These are phyloP conservation scores for Marchantia paleacea DNA, from an alignment of 225 moss, liverwort and hornwort species.

Conservation along the genomic window DNA sequence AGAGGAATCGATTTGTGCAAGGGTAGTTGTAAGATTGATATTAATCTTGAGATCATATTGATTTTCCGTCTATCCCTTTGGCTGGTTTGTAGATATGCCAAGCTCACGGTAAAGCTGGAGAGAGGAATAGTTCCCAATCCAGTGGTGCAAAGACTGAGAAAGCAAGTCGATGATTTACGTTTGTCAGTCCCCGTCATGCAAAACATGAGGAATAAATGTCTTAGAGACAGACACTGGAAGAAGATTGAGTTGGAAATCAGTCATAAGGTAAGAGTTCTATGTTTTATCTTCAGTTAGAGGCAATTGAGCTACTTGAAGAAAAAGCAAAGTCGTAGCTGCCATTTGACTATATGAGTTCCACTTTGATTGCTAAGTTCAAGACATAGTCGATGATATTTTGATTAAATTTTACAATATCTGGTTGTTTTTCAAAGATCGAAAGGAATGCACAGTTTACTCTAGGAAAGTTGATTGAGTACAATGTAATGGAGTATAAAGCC, in stretches of 20 bases:
- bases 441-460: slow-evolving; percentile 47
- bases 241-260: slow-evolving; percentile 81
- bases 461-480: slow-evolving; percentile 46
- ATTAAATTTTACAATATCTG: background rate
- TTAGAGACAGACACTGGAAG: slow-evolving; percentile 91
- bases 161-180: slow-evolving; percentile 49
- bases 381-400: background rate
- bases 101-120: slow-evolving; percentile 66
- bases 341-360: background rate
- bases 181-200: slow-evolving; percentile 74
- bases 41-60: too few relatives aligned
- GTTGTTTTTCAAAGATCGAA: slow-evolving; percentile 35
- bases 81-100: slow-evolving; percentile 59
- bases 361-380: background rate
- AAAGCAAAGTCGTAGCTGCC: background rate
- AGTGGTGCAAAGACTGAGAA: slow-evolving; percentile 60
- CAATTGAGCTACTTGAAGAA: background rate
- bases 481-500: slow-evolving; percentile 51
- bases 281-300: background rate
- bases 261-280: slow-evolving; percentile 24
- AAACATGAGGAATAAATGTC: slow-evolving; percentile 71
- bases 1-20: too few relatives aligned
- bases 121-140: slow-evolving; percentile 64
- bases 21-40: too few relatives aligned
- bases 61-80: background rate